phyloP scores from a whole-genome alignment of 2,329 filamentous ascomycete species.

The Fusarium albosuccineum region DNA sequence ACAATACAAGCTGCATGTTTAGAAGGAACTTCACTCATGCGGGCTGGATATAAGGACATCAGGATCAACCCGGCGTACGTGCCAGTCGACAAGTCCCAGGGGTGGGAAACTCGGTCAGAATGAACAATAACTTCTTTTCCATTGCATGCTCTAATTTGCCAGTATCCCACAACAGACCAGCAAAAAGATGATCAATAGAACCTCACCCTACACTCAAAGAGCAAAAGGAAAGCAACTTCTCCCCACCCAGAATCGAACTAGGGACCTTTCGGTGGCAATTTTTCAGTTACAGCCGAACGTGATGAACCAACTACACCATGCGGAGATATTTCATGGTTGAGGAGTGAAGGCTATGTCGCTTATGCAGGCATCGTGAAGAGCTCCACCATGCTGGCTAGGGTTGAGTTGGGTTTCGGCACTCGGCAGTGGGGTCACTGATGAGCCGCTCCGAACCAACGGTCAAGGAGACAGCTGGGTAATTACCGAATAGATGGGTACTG shows the following conservation, averaged over 20 bases:
- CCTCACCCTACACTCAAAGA: not conserved
- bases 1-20: too few relatives aligned
- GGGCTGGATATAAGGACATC: too few relatives aligned
- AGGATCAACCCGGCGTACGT: too few relatives aligned
- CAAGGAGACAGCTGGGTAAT: not conserved
- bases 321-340: constrained; percentile 12
- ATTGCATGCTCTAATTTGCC: too few relatives aligned
- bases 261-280: constrained; percentile 25
- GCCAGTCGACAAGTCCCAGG: too few relatives aligned
- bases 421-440: not conserved
- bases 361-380: constrained; percentile 9
- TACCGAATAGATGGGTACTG: not conserved
- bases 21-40: too few relatives aligned
- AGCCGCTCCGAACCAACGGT: not conserved
- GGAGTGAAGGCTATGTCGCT: not conserved
- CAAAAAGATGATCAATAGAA: not conserved
- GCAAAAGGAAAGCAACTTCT: constrained; percentile 11
- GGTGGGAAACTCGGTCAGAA: too few relatives aligned
- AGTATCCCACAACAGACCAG: not conserved
- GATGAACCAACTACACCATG: constrained; percentile 24
- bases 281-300: constrained; percentile 21
- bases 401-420: not conserved
- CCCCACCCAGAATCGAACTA: constrained; percentile 23
- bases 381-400: not conserved
- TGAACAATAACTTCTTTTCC: too few relatives aligned